Conservation (phyloP, 202 grass and related monocot genomes). For the Panicum virgatum region DNA sequence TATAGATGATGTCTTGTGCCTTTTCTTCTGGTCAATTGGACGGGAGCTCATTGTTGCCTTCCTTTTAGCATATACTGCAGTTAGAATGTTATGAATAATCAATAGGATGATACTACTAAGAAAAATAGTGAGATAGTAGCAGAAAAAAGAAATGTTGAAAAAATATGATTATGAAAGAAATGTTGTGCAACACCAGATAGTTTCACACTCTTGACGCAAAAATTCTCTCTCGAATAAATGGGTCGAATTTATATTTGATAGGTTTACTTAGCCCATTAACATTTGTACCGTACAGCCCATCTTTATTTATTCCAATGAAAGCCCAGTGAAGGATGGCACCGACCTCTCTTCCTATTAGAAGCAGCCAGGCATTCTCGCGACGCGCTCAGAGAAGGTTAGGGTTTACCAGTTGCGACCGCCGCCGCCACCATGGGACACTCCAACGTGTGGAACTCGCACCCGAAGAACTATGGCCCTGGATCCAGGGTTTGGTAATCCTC, state of each 20-base stretch:
- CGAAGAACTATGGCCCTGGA: constrained; percentile 77
- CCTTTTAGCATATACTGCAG: no score
- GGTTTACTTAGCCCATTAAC: background rate
- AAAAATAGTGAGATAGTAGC: no score
- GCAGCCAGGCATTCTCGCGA: background rate
- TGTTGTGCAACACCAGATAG: no score
- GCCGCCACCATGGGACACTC: constrained; percentile 69
- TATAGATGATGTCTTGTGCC: no score
- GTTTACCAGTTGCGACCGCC: constrained; percentile 30
- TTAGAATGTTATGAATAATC: no score
- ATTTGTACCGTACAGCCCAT: background rate
- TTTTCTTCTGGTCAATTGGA: no score
- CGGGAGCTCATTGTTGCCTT: no score
- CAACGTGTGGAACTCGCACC: constrained; percentile 91
- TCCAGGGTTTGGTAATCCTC: constrained; percentile 74
- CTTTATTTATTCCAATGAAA: background rate
- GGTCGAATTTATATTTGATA: background rate
- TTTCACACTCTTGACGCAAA: no score
- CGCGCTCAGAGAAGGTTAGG: constrained; percentile 38
- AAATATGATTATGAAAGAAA: no score
- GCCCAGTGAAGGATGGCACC: background rate
- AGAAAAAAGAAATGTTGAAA: no score
- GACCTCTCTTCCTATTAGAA: background rate
- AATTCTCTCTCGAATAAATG: background rate
- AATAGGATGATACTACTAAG: no score